Conservation (phyloP, 306 rosid species). For the Potentilla sterilis region DNA sequence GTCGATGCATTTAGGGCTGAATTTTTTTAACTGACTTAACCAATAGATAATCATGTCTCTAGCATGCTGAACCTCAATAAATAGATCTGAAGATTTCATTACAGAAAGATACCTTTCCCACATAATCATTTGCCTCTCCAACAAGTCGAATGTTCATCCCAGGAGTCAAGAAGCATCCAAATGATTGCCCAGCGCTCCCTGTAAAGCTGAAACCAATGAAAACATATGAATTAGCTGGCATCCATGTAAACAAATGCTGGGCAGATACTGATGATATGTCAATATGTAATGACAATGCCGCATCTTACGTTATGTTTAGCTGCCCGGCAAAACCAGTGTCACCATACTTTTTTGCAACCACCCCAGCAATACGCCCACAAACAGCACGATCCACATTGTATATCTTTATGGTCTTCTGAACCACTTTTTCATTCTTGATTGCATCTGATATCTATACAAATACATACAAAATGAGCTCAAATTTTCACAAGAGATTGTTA, state of each 20-base stretch:
- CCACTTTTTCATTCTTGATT: conserved; percentile 75
- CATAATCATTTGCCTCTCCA: conserved; percentile 98
- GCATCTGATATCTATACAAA: conserved; percentile 76
- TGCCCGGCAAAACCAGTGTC: conserved; percentile 98
- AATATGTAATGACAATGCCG: conserved; percentile 10
- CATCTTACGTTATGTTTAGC: conserved; percentile 80
- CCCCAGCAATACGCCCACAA: conserved; percentile 92
- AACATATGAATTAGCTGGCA: conserved; percentile 25
- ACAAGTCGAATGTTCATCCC: conserved; percentile 94
- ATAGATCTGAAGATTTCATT: background rate
- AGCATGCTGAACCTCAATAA: background rate
- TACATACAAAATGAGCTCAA: conserved; percentile 14
- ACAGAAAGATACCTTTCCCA: conserved; percentile 69
- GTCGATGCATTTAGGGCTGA: background rate
- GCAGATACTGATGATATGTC: background rate
- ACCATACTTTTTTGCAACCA: conserved; percentile 90
- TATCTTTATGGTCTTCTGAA: conserved; percentile 61
- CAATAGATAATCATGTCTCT: background rate
- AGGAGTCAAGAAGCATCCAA: conserved; percentile 96
- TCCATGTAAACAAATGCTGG: background rate
- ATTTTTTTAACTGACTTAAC: background rate
- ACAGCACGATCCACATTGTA: conserved; percentile 87
- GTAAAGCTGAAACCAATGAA: conserved; percentile 55
- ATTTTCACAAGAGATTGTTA: background rate
- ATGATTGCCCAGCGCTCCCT: conserved; percentile 99